Conservation (phyloP, 306 rosid species). For the Cucumis sativus region Cucumber_9930_V3 NC_026659.2:29601501-29602000, state of each 20-base stretch:
- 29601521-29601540: not conserved
- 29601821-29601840: slow-evolving; percentile 21
- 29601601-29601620: not conserved
- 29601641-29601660: not conserved
- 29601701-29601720: not conserved
- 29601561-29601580: not conserved
- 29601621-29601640: not conserved
- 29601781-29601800: not conserved
- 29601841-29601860: slow-evolving; percentile 19
- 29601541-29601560: not conserved
- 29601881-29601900: slow-evolving; percentile 71
- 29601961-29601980: slow-evolving; percentile 37
- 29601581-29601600: not conserved
- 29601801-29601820: not conserved
- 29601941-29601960: slow-evolving; percentile 44
- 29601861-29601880: slow-evolving; percentile 65
- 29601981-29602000: not conserved
- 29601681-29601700: not conserved
- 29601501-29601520: not conserved
- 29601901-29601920: slow-evolving; percentile 68
- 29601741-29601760: not conserved
- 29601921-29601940: slow-evolving; percentile 73
- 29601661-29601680: not conserved
- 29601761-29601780: not conserved
- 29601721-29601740: not conserved